Evolutionary conservation across 192 early-diverging fungal species (phyloP).

Genomic region (Linnemannia elongata): DNA sequence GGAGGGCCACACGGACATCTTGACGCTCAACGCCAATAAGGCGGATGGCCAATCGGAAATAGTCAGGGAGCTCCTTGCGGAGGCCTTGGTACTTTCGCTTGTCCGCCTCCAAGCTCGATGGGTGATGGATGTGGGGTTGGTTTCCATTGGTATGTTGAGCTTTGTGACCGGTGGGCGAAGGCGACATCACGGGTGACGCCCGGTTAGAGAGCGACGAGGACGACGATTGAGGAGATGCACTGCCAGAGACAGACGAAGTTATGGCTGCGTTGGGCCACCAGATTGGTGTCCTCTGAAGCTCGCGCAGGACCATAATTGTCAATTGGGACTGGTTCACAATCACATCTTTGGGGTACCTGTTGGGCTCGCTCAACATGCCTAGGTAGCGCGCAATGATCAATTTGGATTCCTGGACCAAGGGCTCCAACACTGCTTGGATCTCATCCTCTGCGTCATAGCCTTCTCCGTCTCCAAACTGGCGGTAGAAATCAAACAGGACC

Average conservation of each 20-base stretch:
- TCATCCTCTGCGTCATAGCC: conserved; percentile 47
- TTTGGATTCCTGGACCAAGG: conserved; percentile 59
- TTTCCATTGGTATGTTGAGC: conserved; percentile 20
- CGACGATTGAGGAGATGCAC: conserved; percentile 8
- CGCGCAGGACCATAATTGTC: conserved; percentile 59
- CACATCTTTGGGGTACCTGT: conserved; percentile 58
- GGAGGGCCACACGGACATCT: conserved; percentile 58
- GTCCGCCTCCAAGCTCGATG: conserved; percentile 31
- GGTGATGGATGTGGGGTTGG: conserved; percentile 2
- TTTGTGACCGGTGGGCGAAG: conserved; percentile 7
- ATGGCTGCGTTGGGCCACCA: conserved; percentile 57
- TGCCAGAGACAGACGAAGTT: not conserved
- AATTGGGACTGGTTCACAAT: conserved; percentile 61
- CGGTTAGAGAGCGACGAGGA: conserved; percentile 22
- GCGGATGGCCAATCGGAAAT: conserved; percentile 56
- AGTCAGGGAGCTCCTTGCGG: conserved; percentile 58
- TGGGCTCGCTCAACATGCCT: conserved; percentile 56
- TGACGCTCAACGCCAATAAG: conserved; percentile 58
- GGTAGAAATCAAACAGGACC: conserved; percentile 80
- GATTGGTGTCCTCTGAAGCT: conserved; percentile 55
- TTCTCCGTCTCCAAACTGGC: conserved; percentile 67
- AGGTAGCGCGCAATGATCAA: conserved; percentile 56
- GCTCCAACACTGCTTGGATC: conserved; percentile 56
- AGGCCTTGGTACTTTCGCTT: conserved; percentile 56
- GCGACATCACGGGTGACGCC: conserved; percentile 24